Conservation (phyloP, 2,329 filamentous ascomycete genomes). For the Polytolypa hystricis region DNA sequence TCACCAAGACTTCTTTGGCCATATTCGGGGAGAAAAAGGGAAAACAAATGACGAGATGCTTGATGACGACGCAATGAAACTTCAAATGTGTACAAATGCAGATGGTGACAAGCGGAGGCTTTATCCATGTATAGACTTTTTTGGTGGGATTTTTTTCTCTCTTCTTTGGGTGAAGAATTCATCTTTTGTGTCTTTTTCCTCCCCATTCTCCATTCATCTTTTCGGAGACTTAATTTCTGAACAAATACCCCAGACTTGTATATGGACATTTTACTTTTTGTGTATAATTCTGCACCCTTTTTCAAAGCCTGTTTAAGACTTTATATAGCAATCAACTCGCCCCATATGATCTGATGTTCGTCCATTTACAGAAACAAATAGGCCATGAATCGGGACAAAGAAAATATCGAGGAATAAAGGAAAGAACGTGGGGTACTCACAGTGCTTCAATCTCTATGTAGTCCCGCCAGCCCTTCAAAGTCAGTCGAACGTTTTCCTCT, state of each 20-base stretch:
- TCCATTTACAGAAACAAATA: too few relatives aligned
- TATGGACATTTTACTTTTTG: conserved; percentile 9
- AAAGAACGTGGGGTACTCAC: conserved; percentile 44
- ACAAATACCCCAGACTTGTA: conserved; percentile 10
- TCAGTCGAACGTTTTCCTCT: conserved; percentile 3
- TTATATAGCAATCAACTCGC: background rate
- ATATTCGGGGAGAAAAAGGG: background rate
- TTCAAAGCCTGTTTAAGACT: background rate
- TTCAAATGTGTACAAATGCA: conserved; percentile 1
- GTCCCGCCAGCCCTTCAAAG: too few relatives aligned
- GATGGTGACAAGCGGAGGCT: background rate
- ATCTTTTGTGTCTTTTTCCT: background rate
- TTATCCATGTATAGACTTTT: background rate
- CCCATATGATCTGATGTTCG: background rate
- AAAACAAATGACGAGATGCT: conserved; percentile 1
- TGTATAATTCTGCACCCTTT: conserved; percentile 1
- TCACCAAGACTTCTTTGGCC: background rate
- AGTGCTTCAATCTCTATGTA: conserved; percentile 79
- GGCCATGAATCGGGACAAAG: too few relatives aligned
- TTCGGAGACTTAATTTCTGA: background rate
- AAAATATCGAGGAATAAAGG: background rate
- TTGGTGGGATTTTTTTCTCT: conserved; percentile 1
- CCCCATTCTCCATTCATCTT: background rate
- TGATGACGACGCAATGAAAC: conserved; percentile 2
- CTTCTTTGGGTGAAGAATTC: background rate